Evolutionary conservation across 805 yeast genomes (phyloP).

Genomic region (Starmerella bombicola): DNA sequence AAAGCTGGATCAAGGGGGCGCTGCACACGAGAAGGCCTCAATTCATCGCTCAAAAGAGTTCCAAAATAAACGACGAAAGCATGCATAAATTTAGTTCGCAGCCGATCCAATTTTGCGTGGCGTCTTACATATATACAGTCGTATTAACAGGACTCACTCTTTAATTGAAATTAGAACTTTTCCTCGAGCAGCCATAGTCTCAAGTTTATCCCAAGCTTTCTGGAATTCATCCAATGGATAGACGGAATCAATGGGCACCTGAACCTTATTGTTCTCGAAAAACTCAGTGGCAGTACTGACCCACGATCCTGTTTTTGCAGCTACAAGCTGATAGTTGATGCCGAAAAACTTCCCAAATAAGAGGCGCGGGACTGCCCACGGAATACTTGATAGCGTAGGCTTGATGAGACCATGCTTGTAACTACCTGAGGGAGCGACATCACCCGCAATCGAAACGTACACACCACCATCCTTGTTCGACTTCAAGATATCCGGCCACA

Average conservation of each 20-base stretch:
- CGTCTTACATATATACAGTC: too few species aligned
- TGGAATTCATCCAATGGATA: constrained; percentile 38
- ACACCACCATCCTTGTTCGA: constrained; percentile 37
- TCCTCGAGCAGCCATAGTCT: constrained; percentile 45
- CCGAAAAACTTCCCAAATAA: constrained; percentile 25
- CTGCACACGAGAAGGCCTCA: too few species aligned
- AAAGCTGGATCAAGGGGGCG: constrained; percentile 7
- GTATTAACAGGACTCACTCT: background rate
- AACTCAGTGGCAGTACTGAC: constrained; percentile 34
- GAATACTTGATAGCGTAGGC: constrained; percentile 8
- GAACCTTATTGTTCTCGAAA: constrained; percentile 35
- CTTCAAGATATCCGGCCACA: constrained; percentile 36
- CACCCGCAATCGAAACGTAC: constrained; percentile 48
- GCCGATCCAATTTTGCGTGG: too few species aligned
- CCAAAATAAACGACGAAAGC: background rate
- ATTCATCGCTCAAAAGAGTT: too few species aligned
- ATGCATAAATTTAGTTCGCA: too few species aligned
- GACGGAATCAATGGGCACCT: constrained; percentile 43
- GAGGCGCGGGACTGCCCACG: constrained; percentile 22
- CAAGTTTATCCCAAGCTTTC: constrained; percentile 40
- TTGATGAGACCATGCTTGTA: constrained; percentile 3
- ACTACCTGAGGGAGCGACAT: constrained; percentile 22
- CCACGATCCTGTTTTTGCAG: constrained; percentile 28
- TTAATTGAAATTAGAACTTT: constrained; percentile 40
- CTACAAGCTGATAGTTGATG: constrained; percentile 23